Conservation (phyloP, 2,329 filamentous ascomycete genomes). For the Daldinia sp. region DNA sequence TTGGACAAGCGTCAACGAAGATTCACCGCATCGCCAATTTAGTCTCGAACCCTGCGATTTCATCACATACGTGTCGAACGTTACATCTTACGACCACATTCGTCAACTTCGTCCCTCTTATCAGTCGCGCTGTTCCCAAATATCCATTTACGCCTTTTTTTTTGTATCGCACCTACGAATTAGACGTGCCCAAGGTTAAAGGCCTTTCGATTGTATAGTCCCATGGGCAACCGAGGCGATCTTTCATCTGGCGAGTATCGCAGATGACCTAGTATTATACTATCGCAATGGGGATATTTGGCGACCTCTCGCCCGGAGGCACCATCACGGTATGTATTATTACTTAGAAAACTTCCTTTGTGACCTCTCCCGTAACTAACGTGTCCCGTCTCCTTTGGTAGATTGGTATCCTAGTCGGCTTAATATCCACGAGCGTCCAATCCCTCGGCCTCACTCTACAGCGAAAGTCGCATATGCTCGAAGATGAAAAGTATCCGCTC, state of each 20-base stretch:
- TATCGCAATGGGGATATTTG: slow-evolving; percentile 75
- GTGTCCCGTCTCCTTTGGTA: slow-evolving; percentile 52
- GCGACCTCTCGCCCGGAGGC: slow-evolving; percentile 81
- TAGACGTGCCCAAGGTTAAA: slow-evolving; percentile 21
- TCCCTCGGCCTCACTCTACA: slow-evolving; percentile 95
- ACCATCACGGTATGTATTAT: slow-evolving; percentile 54
- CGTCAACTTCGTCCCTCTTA: neutral
- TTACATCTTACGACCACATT: slow-evolving; percentile 17
- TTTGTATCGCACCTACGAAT: slow-evolving; percentile 7
- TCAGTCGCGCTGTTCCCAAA: neutral
- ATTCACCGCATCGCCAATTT: slow-evolving; percentile 35
- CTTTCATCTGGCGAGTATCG: slow-evolving; percentile 45
- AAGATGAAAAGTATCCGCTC: slow-evolving; percentile 89
- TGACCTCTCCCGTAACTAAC: slow-evolving; percentile 31
- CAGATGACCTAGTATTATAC: slow-evolving; percentile 60
- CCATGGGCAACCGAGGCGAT: slow-evolving; percentile 44
- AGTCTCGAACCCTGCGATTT: slow-evolving; percentile 24
- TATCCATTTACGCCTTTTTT: slow-evolving; percentile 12
- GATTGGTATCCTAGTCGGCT: slow-evolving; percentile 93
- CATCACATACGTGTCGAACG: slow-evolving; percentile 23
- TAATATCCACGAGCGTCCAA: slow-evolving; percentile 93
- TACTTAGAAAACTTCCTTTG: neutral
- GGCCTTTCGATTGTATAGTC: slow-evolving; percentile 19
- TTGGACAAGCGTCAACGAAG: slow-evolving; percentile 29
- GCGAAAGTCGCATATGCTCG: slow-evolving; percentile 96